A percentile compares a stretch with the other conserved stretches of the same genome.
phyloP scores from a whole-genome alignment of 305 asterid species.

The Solanum hybrid region DNA sequence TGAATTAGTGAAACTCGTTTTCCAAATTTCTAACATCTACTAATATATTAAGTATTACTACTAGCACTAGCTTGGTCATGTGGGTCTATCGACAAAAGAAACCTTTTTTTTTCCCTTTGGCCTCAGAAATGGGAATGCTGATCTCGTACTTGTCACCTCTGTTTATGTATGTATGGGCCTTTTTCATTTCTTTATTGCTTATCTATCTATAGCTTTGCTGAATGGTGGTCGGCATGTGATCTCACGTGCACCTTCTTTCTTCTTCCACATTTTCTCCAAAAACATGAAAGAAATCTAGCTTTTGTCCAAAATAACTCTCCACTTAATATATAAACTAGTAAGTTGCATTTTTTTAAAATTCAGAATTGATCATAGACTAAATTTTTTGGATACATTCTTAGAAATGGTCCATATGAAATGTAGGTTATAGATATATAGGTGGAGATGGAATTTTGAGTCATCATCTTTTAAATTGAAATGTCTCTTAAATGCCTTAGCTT shows the following conservation, averaged over 20 bases:
- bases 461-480: not conserved
- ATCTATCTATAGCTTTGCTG: not conserved
- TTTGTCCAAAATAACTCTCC: not conserved
- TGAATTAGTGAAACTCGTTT: not conserved
- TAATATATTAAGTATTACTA: not conserved
- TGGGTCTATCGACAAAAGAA: not conserved
- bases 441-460: conserved; percentile 13
- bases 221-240: conserved; percentile 27
- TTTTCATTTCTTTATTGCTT: not conserved
- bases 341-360: not conserved
- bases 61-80: not conserved
- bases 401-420: not conserved
- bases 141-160: not conserved
- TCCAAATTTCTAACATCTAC: not conserved
- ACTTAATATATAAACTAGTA: not conserved
- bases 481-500: conserved; percentile 24
- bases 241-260: conserved; percentile 28
- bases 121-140: not conserved
- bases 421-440: not conserved
- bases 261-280: not conserved
- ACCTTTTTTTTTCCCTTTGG: not conserved
- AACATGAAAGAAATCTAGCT: not conserved
- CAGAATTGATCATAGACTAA: not conserved
- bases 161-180: not conserved
- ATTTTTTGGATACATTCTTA: not conserved